These are phyloP conservation scores for Zymoseptoria crescenta DNA, from an alignment of 2,329 filamentous ascomycete genomes.

Conservation along the genomic window DNA sequence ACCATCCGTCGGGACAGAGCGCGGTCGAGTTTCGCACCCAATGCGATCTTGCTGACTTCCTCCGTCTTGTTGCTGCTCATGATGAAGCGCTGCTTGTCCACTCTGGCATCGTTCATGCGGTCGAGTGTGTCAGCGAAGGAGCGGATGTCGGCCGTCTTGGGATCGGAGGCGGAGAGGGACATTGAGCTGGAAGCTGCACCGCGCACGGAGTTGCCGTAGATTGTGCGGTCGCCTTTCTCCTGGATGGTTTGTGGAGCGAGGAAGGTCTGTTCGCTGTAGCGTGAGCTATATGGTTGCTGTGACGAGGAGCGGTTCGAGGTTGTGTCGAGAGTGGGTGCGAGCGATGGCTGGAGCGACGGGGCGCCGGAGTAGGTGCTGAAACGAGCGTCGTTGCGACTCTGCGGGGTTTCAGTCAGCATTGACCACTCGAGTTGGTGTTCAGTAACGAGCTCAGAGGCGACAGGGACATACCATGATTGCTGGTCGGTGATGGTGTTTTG, in stretches of 20 bases:
- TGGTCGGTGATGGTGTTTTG: not conserved
- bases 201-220: slow-evolving; percentile 14
- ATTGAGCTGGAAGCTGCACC: slow-evolving; percentile 18
- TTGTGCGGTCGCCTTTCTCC: slow-evolving; percentile 11
- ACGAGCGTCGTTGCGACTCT: slow-evolving; percentile 31
- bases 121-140: slow-evolving; percentile 73
- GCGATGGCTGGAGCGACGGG: slow-evolving; percentile 44
- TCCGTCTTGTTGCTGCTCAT: slow-evolving; percentile 73
- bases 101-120: slow-evolving; percentile 82
- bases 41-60: slow-evolving; percentile 74
- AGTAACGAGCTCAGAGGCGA: not conserved
- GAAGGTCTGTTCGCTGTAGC: slow-evolving; percentile 17
- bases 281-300: slow-evolving; percentile 11
- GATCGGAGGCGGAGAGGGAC: slow-evolving; percentile 33
- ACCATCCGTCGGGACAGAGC: slow-evolving; percentile 81
- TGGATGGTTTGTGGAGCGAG: slow-evolving; percentile 14
- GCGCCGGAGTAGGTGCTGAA: slow-evolving; percentile 45
- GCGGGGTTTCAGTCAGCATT: not conserved
- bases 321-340: slow-evolving; percentile 36
- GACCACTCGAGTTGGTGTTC: not conserved
- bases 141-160: slow-evolving; percentile 57
- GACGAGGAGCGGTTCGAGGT: slow-evolving; percentile 23
- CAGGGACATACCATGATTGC: not conserved
- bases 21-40: slow-evolving; percentile 84
- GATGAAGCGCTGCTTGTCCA: slow-evolving; percentile 72